phyloP scores from a whole-genome alignment of 2,329 filamentous ascomycete genomes.

The Phyllosticta capitalensis region DNA sequence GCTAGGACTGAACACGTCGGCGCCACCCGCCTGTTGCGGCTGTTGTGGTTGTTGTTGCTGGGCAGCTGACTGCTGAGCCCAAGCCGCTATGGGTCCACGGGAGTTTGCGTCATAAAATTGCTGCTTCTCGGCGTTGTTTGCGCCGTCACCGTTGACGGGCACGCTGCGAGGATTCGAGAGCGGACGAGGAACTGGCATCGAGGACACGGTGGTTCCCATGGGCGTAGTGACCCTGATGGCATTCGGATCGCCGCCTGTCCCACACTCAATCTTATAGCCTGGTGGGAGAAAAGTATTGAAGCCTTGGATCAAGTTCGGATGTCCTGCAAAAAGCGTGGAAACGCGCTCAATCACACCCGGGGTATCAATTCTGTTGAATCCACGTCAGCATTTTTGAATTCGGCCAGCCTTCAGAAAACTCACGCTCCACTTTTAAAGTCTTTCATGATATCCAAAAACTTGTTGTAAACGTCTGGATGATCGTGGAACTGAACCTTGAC shows the following conservation, averaged over 20 bases:
- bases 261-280: constrained; percentile 93
- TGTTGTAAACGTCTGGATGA: constrained; percentile 93
- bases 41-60: constrained; percentile 16
- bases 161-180: constrained; percentile 38
- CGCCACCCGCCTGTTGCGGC: constrained; percentile 25
- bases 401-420: constrained; percentile 27
- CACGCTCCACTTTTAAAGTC: constrained; percentile 97
- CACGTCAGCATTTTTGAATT: neutral
- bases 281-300: constrained; percentile 97
- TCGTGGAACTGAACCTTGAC: constrained; percentile 98
- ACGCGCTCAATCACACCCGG: constrained; percentile 95
- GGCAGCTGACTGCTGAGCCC: constrained; percentile 27
- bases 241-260: constrained; percentile 85
- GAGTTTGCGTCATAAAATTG: constrained; percentile 26
- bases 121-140: constrained; percentile 32
- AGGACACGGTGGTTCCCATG: constrained; percentile 91
- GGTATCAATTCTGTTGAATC: constrained; percentile 64
- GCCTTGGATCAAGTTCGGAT: constrained; percentile 90
- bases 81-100: constrained; percentile 21
- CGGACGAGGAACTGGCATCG: constrained; percentile 53
- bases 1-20: constrained; percentile 35
- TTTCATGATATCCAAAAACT: constrained; percentile 98
- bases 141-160: constrained; percentile 45
- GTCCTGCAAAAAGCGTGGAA: constrained; percentile 88
- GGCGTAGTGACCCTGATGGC: constrained; percentile 95